Conservation (phyloP, 1,284 basidiomycete species). For the Ceratobasidium papillatum region DNA sequence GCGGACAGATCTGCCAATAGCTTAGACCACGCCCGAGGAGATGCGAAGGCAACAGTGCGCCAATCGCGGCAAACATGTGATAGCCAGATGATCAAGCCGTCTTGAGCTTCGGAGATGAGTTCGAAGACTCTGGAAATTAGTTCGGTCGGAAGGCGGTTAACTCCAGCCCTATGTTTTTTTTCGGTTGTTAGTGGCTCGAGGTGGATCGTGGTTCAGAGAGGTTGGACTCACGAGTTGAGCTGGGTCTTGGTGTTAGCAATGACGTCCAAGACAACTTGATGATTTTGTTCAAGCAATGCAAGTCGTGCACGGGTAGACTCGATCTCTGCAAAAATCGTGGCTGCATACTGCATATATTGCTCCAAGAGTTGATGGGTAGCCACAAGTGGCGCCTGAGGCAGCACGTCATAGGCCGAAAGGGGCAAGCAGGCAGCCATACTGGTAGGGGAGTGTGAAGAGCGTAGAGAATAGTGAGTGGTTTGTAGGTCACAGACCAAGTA, state of each 20-base stretch:
- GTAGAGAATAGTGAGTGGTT: not conserved
- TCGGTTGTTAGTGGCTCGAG: not conserved
- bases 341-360: slow-evolving; percentile 25
- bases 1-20: slow-evolving; percentile 27
- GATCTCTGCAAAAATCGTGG: not conserved
- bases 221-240: slow-evolving; percentile 18
- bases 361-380: slow-evolving; percentile 20
- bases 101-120: slow-evolving; percentile 24
- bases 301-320: slow-evolving; percentile 23
- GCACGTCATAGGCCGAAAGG: not conserved
- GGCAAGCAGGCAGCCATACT: slow-evolving; percentile 16
- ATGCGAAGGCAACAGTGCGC: slow-evolving; percentile 24
- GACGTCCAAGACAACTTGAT: not conserved
- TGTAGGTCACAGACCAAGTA: not conserved
- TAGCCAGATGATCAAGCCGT: slow-evolving; percentile 34
- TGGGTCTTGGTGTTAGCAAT: slow-evolving; percentile 3
- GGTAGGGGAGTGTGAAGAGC: not conserved
- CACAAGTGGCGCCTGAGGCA: slow-evolving; percentile 12
- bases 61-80: slow-evolving; percentile 40
- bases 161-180: not conserved
- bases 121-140: slow-evolving; percentile 36
- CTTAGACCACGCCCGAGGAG: slow-evolving; percentile 40
- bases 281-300: slow-evolving; percentile 9
- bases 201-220: not conserved
- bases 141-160: slow-evolving; percentile 38